Base-by-base conservation (phyloP, 306 rosid genomes). In the Hippophae rhamnoides region DNA sequence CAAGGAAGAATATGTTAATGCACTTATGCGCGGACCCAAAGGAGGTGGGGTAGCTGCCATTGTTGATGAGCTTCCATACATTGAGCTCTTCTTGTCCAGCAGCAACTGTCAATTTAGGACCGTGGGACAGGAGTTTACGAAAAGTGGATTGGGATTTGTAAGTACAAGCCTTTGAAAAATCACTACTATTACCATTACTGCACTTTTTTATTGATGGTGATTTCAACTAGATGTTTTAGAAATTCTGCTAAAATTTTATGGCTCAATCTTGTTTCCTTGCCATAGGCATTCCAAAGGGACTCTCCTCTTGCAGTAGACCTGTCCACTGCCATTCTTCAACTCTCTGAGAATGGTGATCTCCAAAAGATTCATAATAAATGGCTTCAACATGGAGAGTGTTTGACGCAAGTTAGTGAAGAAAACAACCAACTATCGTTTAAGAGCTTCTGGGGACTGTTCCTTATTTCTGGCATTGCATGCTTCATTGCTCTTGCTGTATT, bases 141-240 rank as follows among this genome's bases (percentile, higher is more conserved):
- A 80, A 72, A 82, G 93, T 62, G 95, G 97, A 68, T 86, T 84
- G 95, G 89, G 97, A 76, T 89, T 76, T 69, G 97, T 89, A 70
- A 84, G 97, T 12, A 46, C 7, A 12, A 11, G 8, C 14, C 14
- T 49, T 5, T 12, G 8, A 14, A 49, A 18, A 47, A 13, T 47
- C 13, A 47, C 13, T 47, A 13, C 50, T 9, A 13, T 10, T 7
- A 9, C 50, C 7, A 47, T 13, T 47, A 13, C 50, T 47, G 50
- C 11, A 10, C 12, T 49, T 12, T 48, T 31, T 31, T 31, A 4
- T 2, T 31, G 38, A 4, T 47, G 50, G 7, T 49, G 14, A 49
- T 49, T 2, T 13, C 53, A 13, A 49, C 53, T 49, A 49, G 14
- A 49, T 49, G n/a, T 49, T 6, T 11, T 3, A 49, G 53, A 49